Evolutionary conservation across 2,329 filamentous ascomycete genomes (phyloP).

Genomic region (Leptosphaerulina australis): DNA sequence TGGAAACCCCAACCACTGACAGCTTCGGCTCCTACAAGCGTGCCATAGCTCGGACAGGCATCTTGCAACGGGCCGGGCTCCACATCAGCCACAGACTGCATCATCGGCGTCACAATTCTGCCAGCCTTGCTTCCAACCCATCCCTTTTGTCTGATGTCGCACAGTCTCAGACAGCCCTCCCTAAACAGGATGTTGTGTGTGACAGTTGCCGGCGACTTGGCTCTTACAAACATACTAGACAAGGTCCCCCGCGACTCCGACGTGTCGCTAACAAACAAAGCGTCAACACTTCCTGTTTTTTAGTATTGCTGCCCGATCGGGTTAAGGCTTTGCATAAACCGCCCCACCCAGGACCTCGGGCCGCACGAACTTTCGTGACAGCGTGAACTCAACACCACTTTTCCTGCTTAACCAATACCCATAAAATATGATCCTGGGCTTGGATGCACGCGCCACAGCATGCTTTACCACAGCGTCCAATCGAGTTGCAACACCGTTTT

Average conservation of each 20-base stretch:
- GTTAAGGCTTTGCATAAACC: slow-evolving; percentile 13
- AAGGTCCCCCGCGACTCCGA: slow-evolving; percentile 10
- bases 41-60: slow-evolving; percentile 19
- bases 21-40: slow-evolving; percentile 18
- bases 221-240: slow-evolving; percentile 4
- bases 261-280: slow-evolving; percentile 16
- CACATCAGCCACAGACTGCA: slow-evolving; percentile 25
- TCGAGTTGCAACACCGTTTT: background rate
- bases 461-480: slow-evolving; percentile 4
- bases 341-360: slow-evolving; percentile 14
- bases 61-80: slow-evolving; percentile 34
- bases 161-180: slow-evolving; percentile 24
- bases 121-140: slow-evolving; percentile 24
- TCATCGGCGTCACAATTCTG: slow-evolving; percentile 24
- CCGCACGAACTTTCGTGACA: slow-evolving; percentile 1
- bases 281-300: slow-evolving; percentile 16
- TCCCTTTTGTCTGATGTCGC: slow-evolving; percentile 15
- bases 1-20: slow-evolving; percentile 34
- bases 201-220: slow-evolving; percentile 2
- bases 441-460: slow-evolving; percentile 7
- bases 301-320: slow-evolving; percentile 9
- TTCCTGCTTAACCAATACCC: slow-evolving; percentile 12
- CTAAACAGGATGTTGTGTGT: slow-evolving; percentile 3
- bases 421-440: slow-evolving; percentile 3
- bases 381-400: slow-evolving; percentile 18